Conservation (phyloP, 306 rosid genomes). For the Quercus alba region DNA sequence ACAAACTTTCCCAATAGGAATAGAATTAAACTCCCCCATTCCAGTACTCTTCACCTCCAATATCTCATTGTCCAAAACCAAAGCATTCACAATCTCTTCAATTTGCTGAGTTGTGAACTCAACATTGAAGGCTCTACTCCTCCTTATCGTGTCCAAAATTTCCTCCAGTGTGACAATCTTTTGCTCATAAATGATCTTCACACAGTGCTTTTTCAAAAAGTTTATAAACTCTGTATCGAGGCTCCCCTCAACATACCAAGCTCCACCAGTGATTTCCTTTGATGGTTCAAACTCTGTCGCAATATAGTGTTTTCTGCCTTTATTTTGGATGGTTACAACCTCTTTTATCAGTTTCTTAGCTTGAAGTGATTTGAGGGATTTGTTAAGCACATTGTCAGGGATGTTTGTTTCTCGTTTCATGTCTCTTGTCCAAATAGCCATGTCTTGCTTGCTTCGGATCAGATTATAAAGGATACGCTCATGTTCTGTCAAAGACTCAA, state of each 20-base stretch:
- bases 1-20: constrained; percentile 59
- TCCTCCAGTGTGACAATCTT: constrained; percentile 51
- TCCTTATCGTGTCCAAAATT: constrained; percentile 30
- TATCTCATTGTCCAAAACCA: constrained; percentile 64
- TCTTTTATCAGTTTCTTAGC: constrained; percentile 59
- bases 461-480: constrained; percentile 47
- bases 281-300: constrained; percentile 71
- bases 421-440: constrained; percentile 65
- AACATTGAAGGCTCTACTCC: constrained; percentile 21
- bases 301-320: constrained; percentile 68
- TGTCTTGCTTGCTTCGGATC: constrained; percentile 46
- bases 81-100: constrained; percentile 48
- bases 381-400: constrained; percentile 33
- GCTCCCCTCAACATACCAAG: constrained; percentile 56
- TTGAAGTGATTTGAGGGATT: constrained; percentile 48
- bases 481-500: constrained; percentile 36
- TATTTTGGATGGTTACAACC: constrained; percentile 58
- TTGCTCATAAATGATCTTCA: constrained; percentile 33
- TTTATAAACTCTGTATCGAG: constrained; percentile 49
- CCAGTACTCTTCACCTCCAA: constrained; percentile 63
- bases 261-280: constrained; percentile 65
- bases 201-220: constrained; percentile 32
- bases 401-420: constrained; percentile 52
- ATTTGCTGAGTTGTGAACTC: constrained; percentile 41
- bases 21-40: constrained; percentile 45